phyloP scores from a whole-genome alignment of 192 early-diverging fungal genomes.

The Podila clonocystis region DNA sequence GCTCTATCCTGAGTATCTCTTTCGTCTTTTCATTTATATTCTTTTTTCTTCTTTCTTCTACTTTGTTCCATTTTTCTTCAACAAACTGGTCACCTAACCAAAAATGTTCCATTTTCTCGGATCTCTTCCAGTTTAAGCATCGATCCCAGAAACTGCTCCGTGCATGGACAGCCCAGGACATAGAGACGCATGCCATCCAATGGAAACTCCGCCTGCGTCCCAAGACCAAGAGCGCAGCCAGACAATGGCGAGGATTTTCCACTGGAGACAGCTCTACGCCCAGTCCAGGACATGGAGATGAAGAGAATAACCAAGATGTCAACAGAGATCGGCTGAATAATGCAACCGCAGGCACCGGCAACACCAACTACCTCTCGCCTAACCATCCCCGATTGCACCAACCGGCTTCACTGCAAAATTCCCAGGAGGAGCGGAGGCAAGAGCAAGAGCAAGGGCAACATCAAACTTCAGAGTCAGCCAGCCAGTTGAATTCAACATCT shows the following conservation, averaged over 20 bases:
- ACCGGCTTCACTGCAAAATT: too few species aligned
- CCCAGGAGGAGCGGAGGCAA: not conserved
- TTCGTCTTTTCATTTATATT: not conserved
- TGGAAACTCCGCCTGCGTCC: conserved; percentile 38
- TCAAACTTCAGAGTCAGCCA: not conserved
- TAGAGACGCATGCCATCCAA: conserved; percentile 35
- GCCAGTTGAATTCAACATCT: not conserved
- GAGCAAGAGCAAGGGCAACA: conserved; percentile 10
- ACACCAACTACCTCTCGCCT: too few species aligned
- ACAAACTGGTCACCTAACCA: not conserved
- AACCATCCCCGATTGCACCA: too few species aligned
- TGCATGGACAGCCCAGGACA: conserved; percentile 34
- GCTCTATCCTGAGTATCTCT: not conserved
- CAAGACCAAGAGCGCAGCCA: conserved; percentile 13
- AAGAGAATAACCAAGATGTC: too few species aligned
- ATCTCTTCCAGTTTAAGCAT: conserved; percentile 27
- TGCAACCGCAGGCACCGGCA: too few species aligned
- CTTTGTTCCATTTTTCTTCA: not conserved
- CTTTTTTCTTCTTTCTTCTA: not conserved
- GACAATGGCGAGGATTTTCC: not conserved
- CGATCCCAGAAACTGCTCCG: conserved; percentile 40
- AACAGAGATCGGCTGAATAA: too few species aligned
- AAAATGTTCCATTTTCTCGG: too few species aligned
- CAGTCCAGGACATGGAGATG: too few species aligned
- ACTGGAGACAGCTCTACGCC: too few species aligned